Conservation (phyloP, 1,139 yeast genomes). For the Yamadazyma conglobata region DNA sequence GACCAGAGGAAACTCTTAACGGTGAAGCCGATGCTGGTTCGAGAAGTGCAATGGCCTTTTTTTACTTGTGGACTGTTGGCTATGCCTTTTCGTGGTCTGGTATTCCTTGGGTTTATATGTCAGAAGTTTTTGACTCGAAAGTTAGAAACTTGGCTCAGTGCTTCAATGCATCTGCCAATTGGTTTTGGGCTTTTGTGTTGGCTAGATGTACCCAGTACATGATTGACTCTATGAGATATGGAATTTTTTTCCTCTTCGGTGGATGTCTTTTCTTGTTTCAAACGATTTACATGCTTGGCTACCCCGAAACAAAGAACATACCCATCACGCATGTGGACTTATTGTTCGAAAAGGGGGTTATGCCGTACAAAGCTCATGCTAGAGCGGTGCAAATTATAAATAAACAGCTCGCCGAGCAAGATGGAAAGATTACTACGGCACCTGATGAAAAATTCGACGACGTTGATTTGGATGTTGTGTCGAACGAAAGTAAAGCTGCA, state of each 20-base stretch:
- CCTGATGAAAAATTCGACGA: too few relatives aligned
- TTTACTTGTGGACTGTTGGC: slow-evolving; percentile 44
- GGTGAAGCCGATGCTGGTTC: slow-evolving; percentile 32
- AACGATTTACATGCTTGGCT: slow-evolving; percentile 30
- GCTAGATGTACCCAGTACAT: slow-evolving; percentile 43
- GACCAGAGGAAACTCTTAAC: slow-evolving; percentile 21
- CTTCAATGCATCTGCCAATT: slow-evolving; percentile 39
- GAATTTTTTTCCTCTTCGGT: slow-evolving; percentile 42
- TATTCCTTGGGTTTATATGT: slow-evolving; percentile 45
- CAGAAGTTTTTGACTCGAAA: slow-evolving; percentile 43
- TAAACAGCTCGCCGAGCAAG: too few relatives aligned
- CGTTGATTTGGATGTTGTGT: too few relatives aligned
- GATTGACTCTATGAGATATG: slow-evolving; percentile 36
- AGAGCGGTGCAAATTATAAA: too few relatives aligned
- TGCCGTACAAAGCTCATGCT: slow-evolving; percentile 13
- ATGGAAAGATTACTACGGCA: too few relatives aligned
- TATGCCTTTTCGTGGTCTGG: slow-evolving; percentile 45
- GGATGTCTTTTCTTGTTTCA: slow-evolving; percentile 30
- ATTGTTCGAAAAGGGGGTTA: slow-evolving; percentile 24
- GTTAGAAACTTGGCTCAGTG: slow-evolving; percentile 42
- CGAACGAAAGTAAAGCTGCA: too few relatives aligned
- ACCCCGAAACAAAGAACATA: slow-evolving; percentile 44
- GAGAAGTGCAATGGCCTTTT: slow-evolving; percentile 43
- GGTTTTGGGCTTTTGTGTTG: slow-evolving; percentile 48
- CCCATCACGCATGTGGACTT: slow-evolving; percentile 41